These are phyloP conservation scores for Hemileia vastatrix DNA, from an alignment of 1,284 basidiomycete genomes.

Conservation along the genomic window DNA sequence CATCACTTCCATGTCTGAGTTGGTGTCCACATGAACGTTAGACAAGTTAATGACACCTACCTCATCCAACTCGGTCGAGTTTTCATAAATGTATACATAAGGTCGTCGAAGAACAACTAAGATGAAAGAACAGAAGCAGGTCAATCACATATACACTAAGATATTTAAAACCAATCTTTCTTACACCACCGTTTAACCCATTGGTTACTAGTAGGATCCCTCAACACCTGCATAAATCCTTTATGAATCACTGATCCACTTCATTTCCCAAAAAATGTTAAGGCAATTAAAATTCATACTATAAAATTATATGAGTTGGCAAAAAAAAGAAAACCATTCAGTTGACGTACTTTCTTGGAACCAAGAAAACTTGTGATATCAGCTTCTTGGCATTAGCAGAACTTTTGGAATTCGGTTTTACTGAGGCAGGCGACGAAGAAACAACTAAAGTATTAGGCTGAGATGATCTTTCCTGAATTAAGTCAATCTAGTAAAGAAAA, in stretches of 20 bases:
- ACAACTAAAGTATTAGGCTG: slow-evolving; percentile 49
- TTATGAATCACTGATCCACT: slow-evolving; percentile 20
- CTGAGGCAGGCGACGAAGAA: too few relatives aligned
- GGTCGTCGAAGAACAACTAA: slow-evolving; percentile 50
- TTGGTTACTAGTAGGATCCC: slow-evolving; percentile 19
- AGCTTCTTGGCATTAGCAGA: too few relatives aligned
- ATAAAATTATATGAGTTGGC: not conserved
- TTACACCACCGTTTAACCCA: slow-evolving; percentile 25
- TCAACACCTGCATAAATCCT: slow-evolving; percentile 14
- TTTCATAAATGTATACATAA: slow-evolving; percentile 75
- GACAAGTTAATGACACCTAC: slow-evolving; percentile 70
- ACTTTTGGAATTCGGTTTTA: too few relatives aligned
- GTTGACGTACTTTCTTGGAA: not conserved
- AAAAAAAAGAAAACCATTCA: not conserved
- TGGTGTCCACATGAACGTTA: slow-evolving; percentile 73
- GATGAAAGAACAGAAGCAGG: not conserved
- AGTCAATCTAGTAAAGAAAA: slow-evolving; percentile 54
- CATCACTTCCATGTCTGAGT: slow-evolving; percentile 72
- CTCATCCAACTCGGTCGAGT: slow-evolving; percentile 72
- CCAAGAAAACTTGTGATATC: not conserved
- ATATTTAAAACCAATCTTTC: not conserved
- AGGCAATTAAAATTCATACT: not conserved
- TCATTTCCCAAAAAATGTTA: not conserved
- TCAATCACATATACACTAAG: not conserved
- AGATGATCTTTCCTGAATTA: slow-evolving; percentile 58